A percentile compares a stretch with the other conserved stretches of the same genome.
phyloP scores from a whole-genome alignment of 116 monocot species.

The Zostera marina region DNA sequence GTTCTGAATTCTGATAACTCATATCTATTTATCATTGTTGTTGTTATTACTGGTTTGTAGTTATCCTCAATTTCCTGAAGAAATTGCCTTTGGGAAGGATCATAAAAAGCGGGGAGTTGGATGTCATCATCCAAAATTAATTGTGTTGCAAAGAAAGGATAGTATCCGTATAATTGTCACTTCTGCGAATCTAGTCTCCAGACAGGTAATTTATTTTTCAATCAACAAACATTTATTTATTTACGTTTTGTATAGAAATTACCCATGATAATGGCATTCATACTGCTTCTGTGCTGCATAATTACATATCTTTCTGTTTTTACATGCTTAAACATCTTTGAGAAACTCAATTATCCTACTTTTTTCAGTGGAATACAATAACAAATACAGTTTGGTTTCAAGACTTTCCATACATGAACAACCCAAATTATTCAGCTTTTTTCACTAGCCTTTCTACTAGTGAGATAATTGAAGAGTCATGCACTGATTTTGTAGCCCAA shows the following conservation, averaged over 20 bases:
- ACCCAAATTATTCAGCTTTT: slow-evolving; percentile 40
- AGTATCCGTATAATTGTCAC: slow-evolving; percentile 57
- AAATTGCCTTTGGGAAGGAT: slow-evolving; percentile 77
- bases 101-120: slow-evolving; percentile 57
- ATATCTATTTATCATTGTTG: background rate
- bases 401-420: slow-evolving; percentile 53
- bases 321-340: too few relatives aligned
- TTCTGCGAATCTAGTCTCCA: slow-evolving; percentile 70
- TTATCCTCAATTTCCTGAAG: slow-evolving; percentile 57
- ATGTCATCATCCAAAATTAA: slow-evolving; percentile 80
- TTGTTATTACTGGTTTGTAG: background rate
- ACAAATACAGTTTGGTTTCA: slow-evolving; percentile 87
- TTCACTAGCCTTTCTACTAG: slow-evolving; percentile 8
- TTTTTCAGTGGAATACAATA: slow-evolving; percentile 64
- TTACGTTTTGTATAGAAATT: background rate
- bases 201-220: slow-evolving; percentile 30
- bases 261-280: too few relatives aligned
- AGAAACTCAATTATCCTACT: background rate
- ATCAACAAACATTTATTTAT: background rate
- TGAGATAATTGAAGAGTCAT: slow-evolving; percentile 15
- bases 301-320: background rate
- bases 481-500: slow-evolving; percentile 60
- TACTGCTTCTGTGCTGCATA: too few relatives aligned
- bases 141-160: slow-evolving; percentile 62
- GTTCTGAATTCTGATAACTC: background rate